Evolutionary conservation across 2,329 filamentous ascomycete species (phyloP).

Genomic region (Hypoxylon sp.): DNA sequence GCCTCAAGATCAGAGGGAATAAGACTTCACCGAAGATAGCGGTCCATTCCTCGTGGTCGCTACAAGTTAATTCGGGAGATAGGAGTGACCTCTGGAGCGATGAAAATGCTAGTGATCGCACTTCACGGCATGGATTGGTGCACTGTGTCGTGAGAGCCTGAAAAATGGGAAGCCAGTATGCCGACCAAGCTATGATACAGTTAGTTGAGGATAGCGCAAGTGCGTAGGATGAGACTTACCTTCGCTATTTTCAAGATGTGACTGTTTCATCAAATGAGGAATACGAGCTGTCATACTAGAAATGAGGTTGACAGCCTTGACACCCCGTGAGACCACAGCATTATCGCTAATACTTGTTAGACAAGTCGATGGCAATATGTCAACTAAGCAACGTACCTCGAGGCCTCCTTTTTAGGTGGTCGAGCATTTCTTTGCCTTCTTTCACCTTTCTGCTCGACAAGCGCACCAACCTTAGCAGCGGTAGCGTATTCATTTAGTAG

Average conservation of each 20-base stretch:
- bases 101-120: slow-evolving; percentile 88
- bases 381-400: slow-evolving; percentile 62
- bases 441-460: slow-evolving; percentile 77
- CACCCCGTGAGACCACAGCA: slow-evolving; percentile 80
- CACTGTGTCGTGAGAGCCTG: slow-evolving; percentile 89
- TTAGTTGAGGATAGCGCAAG: slow-evolving; percentile 43
- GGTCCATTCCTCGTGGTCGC: slow-evolving; percentile 90
- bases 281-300: slow-evolving; percentile 86
- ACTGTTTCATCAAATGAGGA: slow-evolving; percentile 89
- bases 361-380: not conserved
- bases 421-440: slow-evolving; percentile 57
- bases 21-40: slow-evolving; percentile 94
- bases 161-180: slow-evolving; percentile 97
- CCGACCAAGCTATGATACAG: slow-evolving; percentile 82
- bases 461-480: slow-evolving; percentile 79
- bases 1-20: slow-evolving; percentile 87
- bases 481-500: slow-evolving; percentile 92
- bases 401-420: slow-evolving; percentile 65
- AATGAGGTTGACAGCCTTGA: slow-evolving; percentile 84
- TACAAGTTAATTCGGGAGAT: slow-evolving; percentile 85
- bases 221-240: slow-evolving; percentile 61
- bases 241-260: slow-evolving; percentile 88
- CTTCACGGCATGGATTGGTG: slow-evolving; percentile 92
- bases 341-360: slow-evolving; percentile 67
- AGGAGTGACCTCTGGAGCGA: slow-evolving; percentile 88